Conservation (phyloP, 371 early-diverging fungal species). For the Chytridium lagenaria region DNA sequence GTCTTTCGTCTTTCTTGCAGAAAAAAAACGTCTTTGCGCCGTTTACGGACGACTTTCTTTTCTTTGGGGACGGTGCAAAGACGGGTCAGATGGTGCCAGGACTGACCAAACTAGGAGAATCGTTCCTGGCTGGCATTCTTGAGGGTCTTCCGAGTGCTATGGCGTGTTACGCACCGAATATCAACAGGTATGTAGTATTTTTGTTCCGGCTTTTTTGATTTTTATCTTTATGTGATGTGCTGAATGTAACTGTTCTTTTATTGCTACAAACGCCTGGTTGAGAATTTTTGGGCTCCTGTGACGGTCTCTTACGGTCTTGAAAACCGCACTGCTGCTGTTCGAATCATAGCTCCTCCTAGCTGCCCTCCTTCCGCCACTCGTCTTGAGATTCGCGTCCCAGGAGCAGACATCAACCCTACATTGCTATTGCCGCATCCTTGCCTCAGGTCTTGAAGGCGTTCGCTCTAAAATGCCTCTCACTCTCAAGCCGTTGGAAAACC, state of each 20-base stretch:
- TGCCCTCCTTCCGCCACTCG: slow-evolving; percentile 69
- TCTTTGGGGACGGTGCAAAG: not conserved
- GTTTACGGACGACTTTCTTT: not conserved
- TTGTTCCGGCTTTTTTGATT: not conserved
- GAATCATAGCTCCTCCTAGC: slow-evolving; percentile 78
- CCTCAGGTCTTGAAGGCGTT: slow-evolving; percentile 81
- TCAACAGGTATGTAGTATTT: slow-evolving; percentile 70
- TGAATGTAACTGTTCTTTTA: slow-evolving; percentile 27
- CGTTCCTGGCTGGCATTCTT: slow-evolving; percentile 79
- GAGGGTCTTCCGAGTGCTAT: slow-evolving; percentile 76
- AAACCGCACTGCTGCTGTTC: slow-evolving; percentile 74
- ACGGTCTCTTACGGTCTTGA: slow-evolving; percentile 83
- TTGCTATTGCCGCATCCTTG: slow-evolving; percentile 79
- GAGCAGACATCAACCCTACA: slow-evolving; percentile 85
- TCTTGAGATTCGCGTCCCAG: slow-evolving; percentile 78
- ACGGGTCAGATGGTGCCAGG: slow-evolving; percentile 1
- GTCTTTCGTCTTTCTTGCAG: slow-evolving; percentile 57
- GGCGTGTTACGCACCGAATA: slow-evolving; percentile 78
- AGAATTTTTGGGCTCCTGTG: slow-evolving; percentile 87
- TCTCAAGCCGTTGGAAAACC: slow-evolving; percentile 36
- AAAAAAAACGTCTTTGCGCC: slow-evolving; percentile 64
- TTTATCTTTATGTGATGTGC: slow-evolving; percentile 12
- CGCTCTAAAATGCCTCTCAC: slow-evolving; percentile 57
- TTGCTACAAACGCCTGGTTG: slow-evolving; percentile 82
- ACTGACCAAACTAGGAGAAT: slow-evolving; percentile 9